Conservation (phyloP, 2,329 filamentous ascomycete species). For the Penicillium sp. region DNA sequence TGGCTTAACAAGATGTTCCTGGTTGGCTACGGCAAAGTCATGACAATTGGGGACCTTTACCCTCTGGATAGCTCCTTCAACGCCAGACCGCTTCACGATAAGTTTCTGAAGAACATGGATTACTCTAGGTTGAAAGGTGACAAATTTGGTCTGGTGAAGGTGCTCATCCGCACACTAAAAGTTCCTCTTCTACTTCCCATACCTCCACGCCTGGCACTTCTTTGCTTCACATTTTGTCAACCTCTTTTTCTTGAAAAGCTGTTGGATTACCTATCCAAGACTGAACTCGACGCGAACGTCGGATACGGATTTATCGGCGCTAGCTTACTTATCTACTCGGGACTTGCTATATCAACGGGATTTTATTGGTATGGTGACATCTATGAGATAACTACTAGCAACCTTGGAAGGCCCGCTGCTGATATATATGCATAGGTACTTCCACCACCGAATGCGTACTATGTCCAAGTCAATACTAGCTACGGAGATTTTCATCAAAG, state of each 20-base stretch:
- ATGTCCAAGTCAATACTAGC: not conserved
- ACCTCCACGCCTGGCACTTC: not conserved
- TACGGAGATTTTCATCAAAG: not conserved
- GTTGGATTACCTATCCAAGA: not conserved
- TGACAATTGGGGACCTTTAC: not conserved
- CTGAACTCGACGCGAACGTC: not conserved
- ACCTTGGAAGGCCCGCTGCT: not conserved
- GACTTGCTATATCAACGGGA: not conserved
- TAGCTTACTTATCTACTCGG: not conserved
- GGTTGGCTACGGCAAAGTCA: not conserved
- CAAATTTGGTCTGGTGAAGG: not conserved
- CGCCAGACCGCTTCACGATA: not conserved
- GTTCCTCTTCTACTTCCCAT: not conserved
- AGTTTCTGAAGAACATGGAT: not conserved
- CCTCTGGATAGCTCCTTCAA: not conserved
- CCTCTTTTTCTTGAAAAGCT: not conserved
- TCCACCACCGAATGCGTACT: not conserved
- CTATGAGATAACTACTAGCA: no score
- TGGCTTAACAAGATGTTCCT: not conserved
- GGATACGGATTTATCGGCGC: not conserved
- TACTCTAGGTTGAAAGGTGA: not conserved
- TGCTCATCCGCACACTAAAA: not conserved
- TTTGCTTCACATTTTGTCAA: not conserved
- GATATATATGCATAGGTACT: not conserved
- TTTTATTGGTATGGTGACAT: not conserved